Percentiles rank a stretch among this genome's conserved stretches.
Evolutionary conservation across 805 yeast species (phyloP).

Genomic region (Starmerella cellae): DNA sequence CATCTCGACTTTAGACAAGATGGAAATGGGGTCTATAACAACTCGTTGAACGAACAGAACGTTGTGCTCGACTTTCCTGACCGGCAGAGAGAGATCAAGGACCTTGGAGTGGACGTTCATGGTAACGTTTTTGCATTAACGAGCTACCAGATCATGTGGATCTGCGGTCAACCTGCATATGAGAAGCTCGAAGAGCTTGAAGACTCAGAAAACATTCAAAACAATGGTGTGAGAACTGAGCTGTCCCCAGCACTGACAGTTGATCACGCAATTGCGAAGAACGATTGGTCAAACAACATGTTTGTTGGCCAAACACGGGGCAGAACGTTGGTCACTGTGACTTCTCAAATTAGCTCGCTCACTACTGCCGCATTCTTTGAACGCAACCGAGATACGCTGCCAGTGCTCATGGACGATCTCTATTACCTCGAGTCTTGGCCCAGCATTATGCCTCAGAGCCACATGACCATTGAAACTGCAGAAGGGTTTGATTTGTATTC

Average conservation of each 20-base stretch:
- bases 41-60: neutral
- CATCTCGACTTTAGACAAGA: conserved; percentile 10
- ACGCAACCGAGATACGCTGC: conserved; percentile 23
- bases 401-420: conserved; percentile 26
- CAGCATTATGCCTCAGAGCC: conserved; percentile 17
- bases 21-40: neutral
- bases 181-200: too few relatives aligned
- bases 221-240: neutral
- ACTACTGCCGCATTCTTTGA: conserved; percentile 30
- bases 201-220: too few relatives aligned
- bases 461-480: conserved; percentile 3
- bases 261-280: conserved; percentile 51
- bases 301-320: conserved; percentile 20
- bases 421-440: conserved; percentile 19
- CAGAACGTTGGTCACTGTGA: conserved; percentile 20
- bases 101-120: conserved; percentile 7
- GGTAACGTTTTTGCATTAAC: conserved; percentile 44
- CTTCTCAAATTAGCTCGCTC: conserved; percentile 28
- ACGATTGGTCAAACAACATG: conserved; percentile 42
- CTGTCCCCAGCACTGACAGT: conserved; percentile 42
- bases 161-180: conserved; percentile 27
- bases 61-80: conserved; percentile 6
- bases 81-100: conserved; percentile 14
- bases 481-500: conserved; percentile 8
- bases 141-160: conserved; percentile 49